Conservation (phyloP, 129 eudicot species). For the Flaveria sonorensis region DNA sequence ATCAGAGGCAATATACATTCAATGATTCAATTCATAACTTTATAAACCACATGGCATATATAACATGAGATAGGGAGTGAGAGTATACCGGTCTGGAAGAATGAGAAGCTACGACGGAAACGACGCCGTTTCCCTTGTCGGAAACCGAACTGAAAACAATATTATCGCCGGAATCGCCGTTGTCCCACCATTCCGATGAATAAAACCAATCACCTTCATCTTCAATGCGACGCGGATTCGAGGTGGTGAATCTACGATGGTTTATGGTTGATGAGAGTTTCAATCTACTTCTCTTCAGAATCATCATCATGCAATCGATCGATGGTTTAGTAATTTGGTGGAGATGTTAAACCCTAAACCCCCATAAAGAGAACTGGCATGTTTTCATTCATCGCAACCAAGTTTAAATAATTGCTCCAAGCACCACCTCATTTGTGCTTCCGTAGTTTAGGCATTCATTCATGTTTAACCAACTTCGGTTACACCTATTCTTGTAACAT, state of each 20-base stretch:
- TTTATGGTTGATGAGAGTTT: conserved; percentile 23
- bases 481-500: no score
- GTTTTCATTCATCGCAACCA: not conserved
- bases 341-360: conserved; percentile 33
- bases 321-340: not conserved
- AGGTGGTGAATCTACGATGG: conserved; percentile 44
- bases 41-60: not conserved
- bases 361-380: not conserved
- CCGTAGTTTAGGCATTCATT: no score
- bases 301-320: conserved; percentile 11
- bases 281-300: conserved; percentile 29
- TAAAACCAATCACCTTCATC: conserved; percentile 94
- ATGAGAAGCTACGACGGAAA: conserved; percentile 75
- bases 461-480: no score
- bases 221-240: conserved; percentile 38
- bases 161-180: conserved; percentile 35
- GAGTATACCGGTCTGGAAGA: conserved; percentile 70
- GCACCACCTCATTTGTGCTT: not conserved
- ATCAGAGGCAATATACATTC: not conserved
- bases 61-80: conserved; percentile 21
- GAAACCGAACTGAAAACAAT: conserved; percentile 66
- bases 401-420: not conserved
- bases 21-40: not conserved
- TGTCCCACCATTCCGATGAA: conserved; percentile 91
- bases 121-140: conserved; percentile 78